Evolutionary conservation across 305 asterid genomes (phyloP).

Genomic region (Fraxinus ornus): DNA sequence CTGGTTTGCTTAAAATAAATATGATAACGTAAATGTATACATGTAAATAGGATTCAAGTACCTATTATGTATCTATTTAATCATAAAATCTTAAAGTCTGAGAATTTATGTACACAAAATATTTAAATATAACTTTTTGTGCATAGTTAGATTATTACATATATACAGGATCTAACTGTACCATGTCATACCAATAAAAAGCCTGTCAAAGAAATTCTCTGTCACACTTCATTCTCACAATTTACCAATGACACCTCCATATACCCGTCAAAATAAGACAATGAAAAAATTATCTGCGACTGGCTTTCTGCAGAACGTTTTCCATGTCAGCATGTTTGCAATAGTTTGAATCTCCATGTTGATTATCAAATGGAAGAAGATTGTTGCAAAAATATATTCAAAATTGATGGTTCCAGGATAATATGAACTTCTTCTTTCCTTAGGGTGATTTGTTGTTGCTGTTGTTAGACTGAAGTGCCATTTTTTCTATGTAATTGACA

Average conservation of each 20-base stretch:
- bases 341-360: background rate
- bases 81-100: background rate
- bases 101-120: background rate
- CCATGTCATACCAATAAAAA: background rate
- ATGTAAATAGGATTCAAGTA: background rate
- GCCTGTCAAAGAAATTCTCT: background rate
- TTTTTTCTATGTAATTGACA: conserved; percentile 29
- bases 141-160: background rate
- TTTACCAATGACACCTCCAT: background rate
- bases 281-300: background rate
- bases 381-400: background rate
- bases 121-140: background rate
- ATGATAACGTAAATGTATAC: background rate
- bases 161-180: background rate
- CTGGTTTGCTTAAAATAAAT: background rate
- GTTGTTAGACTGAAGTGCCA: conserved; percentile 15
- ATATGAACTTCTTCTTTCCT: background rate
- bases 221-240: background rate
- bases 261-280: background rate
- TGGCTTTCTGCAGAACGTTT: background rate
- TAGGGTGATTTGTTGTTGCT: background rate
- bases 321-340: background rate
- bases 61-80: background rate
- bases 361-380: background rate
- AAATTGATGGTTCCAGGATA: background rate